Evolutionary conservation across 2,329 filamentous ascomycete species (phyloP), one percentile per base, ranked within the genome.

Genomic region (Cladosporium halotolerans): DNA sequence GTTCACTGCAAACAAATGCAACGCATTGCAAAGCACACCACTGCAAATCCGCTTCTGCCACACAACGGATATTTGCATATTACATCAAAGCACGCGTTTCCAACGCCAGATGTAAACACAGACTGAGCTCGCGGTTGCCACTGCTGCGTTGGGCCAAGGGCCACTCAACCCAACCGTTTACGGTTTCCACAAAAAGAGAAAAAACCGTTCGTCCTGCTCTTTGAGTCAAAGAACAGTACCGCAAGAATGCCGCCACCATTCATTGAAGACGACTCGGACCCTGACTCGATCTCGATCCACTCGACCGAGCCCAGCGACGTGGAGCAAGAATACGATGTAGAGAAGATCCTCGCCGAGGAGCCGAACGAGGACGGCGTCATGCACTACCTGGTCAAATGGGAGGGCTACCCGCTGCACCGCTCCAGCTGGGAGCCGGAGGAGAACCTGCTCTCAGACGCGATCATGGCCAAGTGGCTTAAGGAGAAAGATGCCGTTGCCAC

Each of bases 331-430:
- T 70, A 65, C 48, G 45, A 54, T 10, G 65, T 70, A 11, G 67
- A 70, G 34, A 57, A 54, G 32, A 61, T 69, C n/a, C 54, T 68
- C 4, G 57, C 59, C 19, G 63, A 66, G 23, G 36, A 55, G 13
- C 33, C 11, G 10, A 39, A 57, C 31, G 33, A 47, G 8, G 52
- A 57, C 8, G 50, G 40, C 6, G 36, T 34, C 16, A 10, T 31
- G 19, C 9, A 51, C 11, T 68, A 65, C 47, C 57, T 68, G 8
- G 51, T 67, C 45, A 66, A 67, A 47, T 70, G 67, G 67, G 57
- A 60, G 19, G 63, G 62, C 23, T 70, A 67, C 48, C 54, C 58
- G 4, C 55, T 66, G 0, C 40, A 56, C 9, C 48, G 57, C 11
- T 57, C 58, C 14, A 66, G 62, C 1, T 68, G 66, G 66, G 67